Evolutionary conservation across 2,329 filamentous ascomycete species (phyloP), one percentile per base, ranked within the genome.

Genomic region (Colletotrichum spinosum): DNA sequence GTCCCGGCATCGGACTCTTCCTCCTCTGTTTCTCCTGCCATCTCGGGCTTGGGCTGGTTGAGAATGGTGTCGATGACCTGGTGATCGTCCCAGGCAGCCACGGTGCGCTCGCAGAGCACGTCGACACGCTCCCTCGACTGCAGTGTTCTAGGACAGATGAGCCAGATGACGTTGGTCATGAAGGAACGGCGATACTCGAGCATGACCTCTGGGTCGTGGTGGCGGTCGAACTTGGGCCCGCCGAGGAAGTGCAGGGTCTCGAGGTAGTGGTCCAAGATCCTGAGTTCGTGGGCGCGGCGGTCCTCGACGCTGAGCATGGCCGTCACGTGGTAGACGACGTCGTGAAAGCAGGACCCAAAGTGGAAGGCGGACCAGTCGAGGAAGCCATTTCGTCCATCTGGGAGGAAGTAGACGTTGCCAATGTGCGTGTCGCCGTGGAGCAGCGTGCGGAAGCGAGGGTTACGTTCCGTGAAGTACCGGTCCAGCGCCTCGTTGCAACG

Each of bases 381-480:
- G 68, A 82, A 82, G 1, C 78, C 73, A 2, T 74, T 77, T 17
- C 70, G 52, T 0, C 74, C 74, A 2, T 76, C 72, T 3, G 72
- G 66, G 1, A 76, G 76, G 50, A 82, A 76, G 69, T 79, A 82
- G n/a, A 77, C 74, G 67, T 82, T 82, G 37, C 79, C 79, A 11
- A 80, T 73, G 62, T 82, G 80, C 10, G 79, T 74, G 55, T 82
- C 80, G 10, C 79, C 80, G 57, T 83, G 80, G 11, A 81, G 33
- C 25, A 62, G 53, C 3, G 75, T 79, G 12, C 76, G 74, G 63
- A 81, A 80, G 6, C 72, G 69, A 0, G 77, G 76, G 67, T 79
- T 80, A 13, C 76, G 75, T 63, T 72, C 69, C 4, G 72, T 72
- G 59, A 73, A 79, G 68, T 78, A 76, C n/a, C 72, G 73, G 39